These are phyloP conservation scores for Botrytis fragariae DNA, from an alignment of 2,329 filamentous ascomycete species.

Conservation along the genomic window DNA sequence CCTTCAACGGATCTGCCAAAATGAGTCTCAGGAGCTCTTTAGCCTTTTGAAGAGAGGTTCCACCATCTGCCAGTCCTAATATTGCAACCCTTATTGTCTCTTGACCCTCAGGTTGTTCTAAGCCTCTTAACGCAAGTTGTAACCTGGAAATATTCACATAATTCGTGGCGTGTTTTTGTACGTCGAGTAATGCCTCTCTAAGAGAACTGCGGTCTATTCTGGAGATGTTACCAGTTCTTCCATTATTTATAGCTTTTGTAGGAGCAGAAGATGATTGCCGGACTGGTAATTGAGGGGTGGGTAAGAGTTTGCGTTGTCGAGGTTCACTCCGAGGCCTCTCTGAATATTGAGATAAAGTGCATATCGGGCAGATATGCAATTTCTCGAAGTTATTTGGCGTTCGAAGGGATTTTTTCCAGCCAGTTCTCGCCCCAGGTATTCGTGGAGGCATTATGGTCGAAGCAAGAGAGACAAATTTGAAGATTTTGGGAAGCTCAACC, in stretches of 20 bases:
- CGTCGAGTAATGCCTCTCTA: conserved; percentile 49
- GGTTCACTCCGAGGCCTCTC: conserved; percentile 16
- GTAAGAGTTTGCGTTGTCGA: conserved; percentile 17
- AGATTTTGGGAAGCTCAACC: conserved; percentile 20
- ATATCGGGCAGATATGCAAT: conserved; percentile 33
- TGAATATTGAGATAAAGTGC: conserved; percentile 25
- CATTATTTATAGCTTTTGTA: conserved; percentile 4
- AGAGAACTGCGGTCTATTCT: conserved; percentile 28
- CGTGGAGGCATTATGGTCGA: conserved; percentile 38
- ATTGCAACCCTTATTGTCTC: conserved; percentile 60
- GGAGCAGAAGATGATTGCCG: conserved; percentile 22
- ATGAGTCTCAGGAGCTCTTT: conserved; percentile 66
- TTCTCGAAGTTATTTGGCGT: conserved; percentile 18
- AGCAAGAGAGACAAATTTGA: conserved; percentile 21
- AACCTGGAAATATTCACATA: conserved; percentile 67
- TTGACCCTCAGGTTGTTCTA: conserved; percentile 54
- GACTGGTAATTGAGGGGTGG: conserved; percentile 18
- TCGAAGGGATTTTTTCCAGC: conserved; percentile 22
- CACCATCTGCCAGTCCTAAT: conserved; percentile 46
- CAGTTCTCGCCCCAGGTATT: conserved; percentile 31
- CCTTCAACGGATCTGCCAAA: conserved; percentile 66
- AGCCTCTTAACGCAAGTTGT: conserved; percentile 66
- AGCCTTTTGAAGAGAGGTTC: conserved; percentile 47
- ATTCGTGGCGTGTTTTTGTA: conserved; percentile 60
- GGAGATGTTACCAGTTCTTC: neutral